Evolutionary conservation across 495 filamentous ascomycete species (phyloP).

Genomic region (Pyronema domesticum): DNA sequence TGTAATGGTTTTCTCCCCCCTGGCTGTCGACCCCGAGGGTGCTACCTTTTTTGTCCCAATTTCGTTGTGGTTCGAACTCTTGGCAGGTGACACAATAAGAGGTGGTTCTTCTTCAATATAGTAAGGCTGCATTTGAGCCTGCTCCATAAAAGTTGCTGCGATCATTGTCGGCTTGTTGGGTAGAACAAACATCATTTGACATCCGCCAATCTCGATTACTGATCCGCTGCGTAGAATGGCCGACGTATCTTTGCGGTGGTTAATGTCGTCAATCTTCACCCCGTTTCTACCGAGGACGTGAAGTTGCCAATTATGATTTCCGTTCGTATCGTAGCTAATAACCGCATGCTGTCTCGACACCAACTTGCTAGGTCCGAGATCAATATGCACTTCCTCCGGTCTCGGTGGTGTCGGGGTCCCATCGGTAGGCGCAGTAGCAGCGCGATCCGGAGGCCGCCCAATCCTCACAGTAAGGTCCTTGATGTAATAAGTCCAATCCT

Average conservation of each 20-base stretch:
- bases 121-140: conserved; percentile 29
- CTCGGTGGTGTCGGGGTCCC: conserved; percentile 22
- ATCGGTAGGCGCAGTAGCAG: conserved; percentile 12
- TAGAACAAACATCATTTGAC: conserved; percentile 95
- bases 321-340: conserved; percentile 59
- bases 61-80: too few relatives aligned
- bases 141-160: conserved; percentile 33
- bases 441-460: conserved; percentile 51
- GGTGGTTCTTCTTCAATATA: conserved; percentile 26
- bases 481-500: conserved; percentile 90
- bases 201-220: conserved; percentile 74
- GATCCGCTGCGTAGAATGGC: conserved; percentile 58
- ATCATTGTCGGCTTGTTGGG: conserved; percentile 47
- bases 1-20: too few relatives aligned
- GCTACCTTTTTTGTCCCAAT: too few relatives aligned
- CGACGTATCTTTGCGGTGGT: conserved; percentile 45
- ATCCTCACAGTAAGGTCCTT: conserved; percentile 64
- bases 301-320: conserved; percentile 55
- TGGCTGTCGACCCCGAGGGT: conserved; percentile 17
- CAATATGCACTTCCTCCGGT: conserved; percentile 50
- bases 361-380: conserved; percentile 81
- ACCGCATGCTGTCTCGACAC: conserved; percentile 77
- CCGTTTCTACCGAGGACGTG: conserved; percentile 79
- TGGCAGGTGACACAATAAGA: background rate
- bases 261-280: conserved; percentile 54